A percentile compares a stretch with the other conserved stretches of the same genome.
Conservation (phyloP, 2,329 filamentous ascomycete genomes). For the Trichoderma sp. region DNA sequence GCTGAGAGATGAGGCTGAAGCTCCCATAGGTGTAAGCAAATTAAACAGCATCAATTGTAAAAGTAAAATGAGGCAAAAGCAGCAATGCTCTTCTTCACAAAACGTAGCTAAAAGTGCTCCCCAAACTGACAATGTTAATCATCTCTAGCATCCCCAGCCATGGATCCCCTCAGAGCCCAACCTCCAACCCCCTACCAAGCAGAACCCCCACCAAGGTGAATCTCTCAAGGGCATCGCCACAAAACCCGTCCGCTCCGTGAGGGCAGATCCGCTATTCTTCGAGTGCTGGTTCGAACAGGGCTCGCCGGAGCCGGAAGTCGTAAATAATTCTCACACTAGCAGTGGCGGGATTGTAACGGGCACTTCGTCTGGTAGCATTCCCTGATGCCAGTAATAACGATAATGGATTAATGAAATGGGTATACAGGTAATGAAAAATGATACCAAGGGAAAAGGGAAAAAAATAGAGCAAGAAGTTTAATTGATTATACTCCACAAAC, state of each 20-base stretch:
- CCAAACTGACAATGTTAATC: neutral
- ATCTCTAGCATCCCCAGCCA: constrained; percentile 57
- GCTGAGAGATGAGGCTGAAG: constrained; percentile 62
- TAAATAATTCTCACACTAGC: neutral
- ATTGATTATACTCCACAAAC: neutral
- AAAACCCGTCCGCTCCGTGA: constrained; percentile 57
- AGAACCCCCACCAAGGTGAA: constrained; percentile 37
- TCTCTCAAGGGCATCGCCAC: constrained; percentile 47
- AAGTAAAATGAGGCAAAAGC: neutral
- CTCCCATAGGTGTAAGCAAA: constrained; percentile 60
- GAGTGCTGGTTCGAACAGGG: constrained; percentile 65
- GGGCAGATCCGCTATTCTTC: constrained; percentile 63
- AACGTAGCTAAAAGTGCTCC: neutral
- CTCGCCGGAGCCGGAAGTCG: neutral
- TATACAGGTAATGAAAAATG: too few species aligned
- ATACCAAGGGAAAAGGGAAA: too few species aligned
- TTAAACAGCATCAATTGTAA: neutral
- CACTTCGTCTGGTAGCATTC: neutral
- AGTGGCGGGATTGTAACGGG: neutral
- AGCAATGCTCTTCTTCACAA: neutral
- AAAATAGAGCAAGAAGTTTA: neutral
- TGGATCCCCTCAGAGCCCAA: constrained; percentile 62
- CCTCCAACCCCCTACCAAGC: constrained; percentile 45
- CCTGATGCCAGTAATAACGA: neutral
- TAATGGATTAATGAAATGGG: neutral